Evolutionary conservation across 2,329 filamentous ascomycete species (phyloP).

Genomic region (Ophiocordyceps camponoti-saundersi): DNA sequence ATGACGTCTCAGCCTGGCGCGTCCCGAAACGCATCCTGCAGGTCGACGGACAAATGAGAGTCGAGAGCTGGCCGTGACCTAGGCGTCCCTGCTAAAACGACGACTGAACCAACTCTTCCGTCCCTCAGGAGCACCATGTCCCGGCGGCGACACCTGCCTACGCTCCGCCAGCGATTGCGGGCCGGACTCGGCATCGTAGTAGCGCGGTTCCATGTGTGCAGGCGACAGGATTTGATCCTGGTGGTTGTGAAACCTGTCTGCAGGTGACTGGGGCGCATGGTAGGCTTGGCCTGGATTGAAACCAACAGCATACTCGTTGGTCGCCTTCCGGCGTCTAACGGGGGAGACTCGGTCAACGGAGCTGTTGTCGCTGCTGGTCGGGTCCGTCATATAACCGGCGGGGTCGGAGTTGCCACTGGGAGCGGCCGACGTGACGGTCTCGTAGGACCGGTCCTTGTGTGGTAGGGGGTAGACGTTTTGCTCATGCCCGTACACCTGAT

Average conservation of each 20-base stretch:
- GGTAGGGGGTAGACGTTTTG: constrained; percentile 34
- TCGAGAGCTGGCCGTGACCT: background rate
- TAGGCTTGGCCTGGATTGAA: constrained; percentile 27
- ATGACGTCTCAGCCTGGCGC: background rate
- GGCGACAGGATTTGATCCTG: constrained; percentile 9
- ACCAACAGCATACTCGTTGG: constrained; percentile 49
- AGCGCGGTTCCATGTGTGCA: constrained; percentile 7
- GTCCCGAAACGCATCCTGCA: background rate
- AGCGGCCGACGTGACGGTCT: constrained; percentile 67
- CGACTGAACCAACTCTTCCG: constrained; percentile 80
- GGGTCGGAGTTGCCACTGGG: constrained; percentile 61
- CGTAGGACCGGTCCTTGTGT: constrained; percentile 64
- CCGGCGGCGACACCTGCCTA: constrained; percentile 8
- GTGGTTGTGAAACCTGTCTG: constrained; percentile 9
- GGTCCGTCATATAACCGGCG: constrained; percentile 69
- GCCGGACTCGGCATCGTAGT: constrained; percentile 4
- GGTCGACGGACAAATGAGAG: background rate
- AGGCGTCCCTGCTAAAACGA: constrained; percentile 49
- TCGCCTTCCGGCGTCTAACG: constrained; percentile 33
- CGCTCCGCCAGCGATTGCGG: constrained; percentile 13
- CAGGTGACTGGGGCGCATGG: constrained; percentile 22
- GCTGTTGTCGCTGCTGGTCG: constrained; percentile 77
- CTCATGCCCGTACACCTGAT: constrained; percentile 18
- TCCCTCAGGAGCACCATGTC: constrained; percentile 37
- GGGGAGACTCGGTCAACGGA: constrained; percentile 61